Evolutionary conservation across 2,329 filamentous ascomycete genomes (phyloP).

Genomic region (Colletotrichum neosansevieriae): DNA sequence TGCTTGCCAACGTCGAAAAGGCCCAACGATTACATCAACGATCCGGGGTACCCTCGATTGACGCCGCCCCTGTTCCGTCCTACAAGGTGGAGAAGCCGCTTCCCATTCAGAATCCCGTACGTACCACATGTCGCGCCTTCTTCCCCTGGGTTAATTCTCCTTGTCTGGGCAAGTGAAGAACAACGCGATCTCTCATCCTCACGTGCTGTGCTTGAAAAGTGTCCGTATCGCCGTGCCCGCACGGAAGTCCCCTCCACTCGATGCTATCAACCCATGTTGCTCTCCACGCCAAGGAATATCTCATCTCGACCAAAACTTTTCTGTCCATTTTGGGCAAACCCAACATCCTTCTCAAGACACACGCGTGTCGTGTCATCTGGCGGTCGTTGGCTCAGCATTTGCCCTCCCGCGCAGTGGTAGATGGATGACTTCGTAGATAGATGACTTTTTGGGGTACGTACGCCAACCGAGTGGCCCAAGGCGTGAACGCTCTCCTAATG

Average conservation of each 20-base stretch:
- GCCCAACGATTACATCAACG: slow-evolving; percentile 38
- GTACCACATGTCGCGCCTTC: slow-evolving; percentile 25
- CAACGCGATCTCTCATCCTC: slow-evolving; percentile 23
- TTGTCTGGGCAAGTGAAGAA: slow-evolving; percentile 4
- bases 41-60: slow-evolving; percentile 39
- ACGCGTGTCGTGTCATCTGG: not conserved
- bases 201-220: slow-evolving; percentile 30
- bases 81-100: slow-evolving; percentile 22
- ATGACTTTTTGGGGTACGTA: not conserved
- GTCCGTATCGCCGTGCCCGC: slow-evolving; percentile 26
- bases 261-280: slow-evolving; percentile 10
- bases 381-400: slow-evolving; percentile 5
- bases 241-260: slow-evolving; percentile 27
- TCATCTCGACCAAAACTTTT: slow-evolving; percentile 32
- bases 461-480: not conserved
- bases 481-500: not conserved
- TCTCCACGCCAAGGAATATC: slow-evolving; percentile 26
- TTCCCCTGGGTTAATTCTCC: slow-evolving; percentile 19
- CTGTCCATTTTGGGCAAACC: slow-evolving; percentile 17
- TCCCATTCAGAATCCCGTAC: slow-evolving; percentile 1
- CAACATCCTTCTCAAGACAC: not conserved
- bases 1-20: slow-evolving; percentile 27
- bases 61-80: slow-evolving; percentile 24
- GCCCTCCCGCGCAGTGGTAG: not conserved
- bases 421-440: too few species aligned